Conservation (phyloP, 2,329 filamentous ascomycete genomes). For the Aspergillus neotritici region DNA sequence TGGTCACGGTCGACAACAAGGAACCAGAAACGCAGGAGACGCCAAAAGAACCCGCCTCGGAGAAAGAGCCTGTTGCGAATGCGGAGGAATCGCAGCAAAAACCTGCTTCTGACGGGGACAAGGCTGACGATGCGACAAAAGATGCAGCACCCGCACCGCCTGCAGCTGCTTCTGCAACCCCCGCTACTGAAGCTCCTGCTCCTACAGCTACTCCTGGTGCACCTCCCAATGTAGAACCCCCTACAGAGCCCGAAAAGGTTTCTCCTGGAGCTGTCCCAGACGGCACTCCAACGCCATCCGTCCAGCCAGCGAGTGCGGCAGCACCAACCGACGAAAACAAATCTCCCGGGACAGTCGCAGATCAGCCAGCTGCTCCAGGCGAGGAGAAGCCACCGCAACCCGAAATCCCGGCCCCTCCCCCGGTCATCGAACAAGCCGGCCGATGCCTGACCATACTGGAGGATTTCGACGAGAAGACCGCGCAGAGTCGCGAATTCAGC, state of each 20-base stretch:
- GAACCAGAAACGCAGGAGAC: not conserved
- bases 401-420: conserved; percentile 25
- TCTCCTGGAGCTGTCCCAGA: not conserved
- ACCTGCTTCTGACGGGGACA: not conserved
- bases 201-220: conserved; percentile 1
- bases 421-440: conserved; percentile 47
- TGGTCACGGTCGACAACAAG: no score
- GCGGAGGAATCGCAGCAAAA: not conserved
- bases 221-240: not conserved
- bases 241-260: not conserved
- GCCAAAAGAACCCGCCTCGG: conserved; percentile 3
- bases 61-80: conserved; percentile 2
- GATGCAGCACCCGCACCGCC: conserved; percentile 2
- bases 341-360: conserved; percentile 15
- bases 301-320: conserved; percentile 1
- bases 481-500: conserved; percentile 49
- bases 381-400: conserved; percentile 19
- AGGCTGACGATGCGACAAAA: conserved; percentile 1
- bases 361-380: conserved; percentile 8
- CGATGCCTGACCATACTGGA: conserved; percentile 56
- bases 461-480: conserved; percentile 52
- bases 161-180: conserved; percentile 2
- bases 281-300: conserved; percentile 1
- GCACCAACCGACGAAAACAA: conserved; percentile 6
- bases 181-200: conserved; percentile 2